Base-by-base conservation (phyloP, 345 rosid genomes). In the Acer yangbiense region DNA sequence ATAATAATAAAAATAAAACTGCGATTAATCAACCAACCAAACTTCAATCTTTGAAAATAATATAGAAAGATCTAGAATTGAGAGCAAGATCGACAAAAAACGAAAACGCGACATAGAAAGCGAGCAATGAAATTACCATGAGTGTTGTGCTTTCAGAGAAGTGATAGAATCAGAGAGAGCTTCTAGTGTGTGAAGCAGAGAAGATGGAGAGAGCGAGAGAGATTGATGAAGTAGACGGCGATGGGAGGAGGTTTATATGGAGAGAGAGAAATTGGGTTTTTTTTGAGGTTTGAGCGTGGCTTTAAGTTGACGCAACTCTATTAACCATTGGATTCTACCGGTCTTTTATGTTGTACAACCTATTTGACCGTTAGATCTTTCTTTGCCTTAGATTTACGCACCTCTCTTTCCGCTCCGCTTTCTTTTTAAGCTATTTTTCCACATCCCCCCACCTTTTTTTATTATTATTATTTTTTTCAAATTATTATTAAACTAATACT, bases 281-380 rank as follows among this genome's bases (percentile, higher is more conserved):
- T 74, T 82, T 71, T 69, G 69, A 77, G 78, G 72, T 9, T 35
- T 75, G 71, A 75, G 68, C 73, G 25, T 76, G 82, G 87, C 91
- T 85, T 85, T 43, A 52, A 48, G 68, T 74, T 64, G 81, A 90
- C 88, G 93, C 90, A 77, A 83, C 69, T 14, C 68, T 76, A 6
- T 21, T 60, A 27, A n/a, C 88, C 93, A 78, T 88, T 76, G 5
- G 91, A 90, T 89, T 77, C 16, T 70, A 43, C 27, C 20, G 55
- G 78, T 21, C 58, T 23, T 14, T 12, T 5, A n/a, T 9, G 32
- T 58, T 69, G 63, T 67, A 73, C 64, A 68, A 23, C 55, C 77
- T 44, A 1, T 1, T 71, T 66, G 72, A 76, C 89, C 88, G 90
- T 82, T 68, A 11, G 91, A 87, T 87, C 76, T 17, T 66, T 62